A percentile compares a stretch with the other conserved stretches of the same genome.
These are phyloP conservation scores for Silene coronaria DNA, from an alignment of 179 eudicot genomes.

Conservation along the genomic window DNA sequence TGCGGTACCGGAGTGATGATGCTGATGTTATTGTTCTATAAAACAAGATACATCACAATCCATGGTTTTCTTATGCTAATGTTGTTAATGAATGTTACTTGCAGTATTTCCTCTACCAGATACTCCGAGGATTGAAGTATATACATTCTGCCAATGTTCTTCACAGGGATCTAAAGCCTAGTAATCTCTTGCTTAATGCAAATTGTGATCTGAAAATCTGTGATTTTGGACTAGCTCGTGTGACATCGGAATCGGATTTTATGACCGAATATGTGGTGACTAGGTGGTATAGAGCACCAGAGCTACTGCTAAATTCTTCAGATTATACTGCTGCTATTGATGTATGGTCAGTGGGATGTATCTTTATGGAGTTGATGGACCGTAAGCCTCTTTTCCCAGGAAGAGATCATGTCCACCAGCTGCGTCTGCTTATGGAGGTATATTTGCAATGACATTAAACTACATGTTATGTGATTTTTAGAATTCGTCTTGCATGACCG, in stretches of 20 bases:
- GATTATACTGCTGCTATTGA: constrained; percentile 90
- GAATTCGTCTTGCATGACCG: background rate
- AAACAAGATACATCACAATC: background rate
- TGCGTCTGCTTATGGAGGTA: constrained; percentile 89
- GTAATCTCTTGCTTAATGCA: constrained; percentile 78
- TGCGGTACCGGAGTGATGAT: background rate
- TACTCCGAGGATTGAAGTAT: constrained; percentile 85
- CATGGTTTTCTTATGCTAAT: background rate
- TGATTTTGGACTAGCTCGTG: constrained; percentile 87
- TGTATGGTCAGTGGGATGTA: constrained; percentile 96
- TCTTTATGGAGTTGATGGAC: constrained; percentile 93
- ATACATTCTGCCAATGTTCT: constrained; percentile 89
- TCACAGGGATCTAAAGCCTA: constrained; percentile 83
- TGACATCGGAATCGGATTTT: constrained; percentile 84
- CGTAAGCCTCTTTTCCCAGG: constrained; percentile 91
- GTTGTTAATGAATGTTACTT: constrained; percentile 7
- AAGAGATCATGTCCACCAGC: constrained; percentile 87
- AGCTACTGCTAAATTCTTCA: constrained; percentile 73
- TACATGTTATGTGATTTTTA: background rate
- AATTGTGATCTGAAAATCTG: constrained; percentile 87
- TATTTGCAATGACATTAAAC: background rate
- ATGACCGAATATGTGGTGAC: constrained; percentile 95
- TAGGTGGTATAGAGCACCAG: constrained; percentile 85
- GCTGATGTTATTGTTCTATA: background rate
- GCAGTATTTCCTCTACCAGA: constrained; percentile 95